These are phyloP conservation scores for Candolleomyces eurysporus DNA, from an alignment of 768 basidiomycete species.

Conservation along the genomic window DNA sequence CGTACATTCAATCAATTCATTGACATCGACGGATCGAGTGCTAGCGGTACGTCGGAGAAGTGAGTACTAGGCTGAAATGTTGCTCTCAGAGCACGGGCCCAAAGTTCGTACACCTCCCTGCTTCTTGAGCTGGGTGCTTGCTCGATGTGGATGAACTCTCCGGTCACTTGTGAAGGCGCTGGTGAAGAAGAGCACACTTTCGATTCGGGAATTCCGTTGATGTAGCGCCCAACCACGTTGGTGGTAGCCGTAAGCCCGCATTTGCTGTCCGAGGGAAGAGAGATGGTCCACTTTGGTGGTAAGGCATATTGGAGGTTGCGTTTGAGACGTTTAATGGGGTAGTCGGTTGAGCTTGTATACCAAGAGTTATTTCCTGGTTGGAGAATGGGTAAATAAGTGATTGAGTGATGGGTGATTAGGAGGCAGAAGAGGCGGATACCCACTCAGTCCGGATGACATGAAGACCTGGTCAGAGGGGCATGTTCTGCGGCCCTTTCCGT, in stretches of 20 bases:
- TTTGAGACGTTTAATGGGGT: slow-evolving; percentile 37
- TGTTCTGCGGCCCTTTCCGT: slow-evolving; percentile 39
- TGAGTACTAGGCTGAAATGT: slow-evolving; percentile 23
- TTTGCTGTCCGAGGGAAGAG: slow-evolving; percentile 38
- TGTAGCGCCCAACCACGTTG: slow-evolving; percentile 43
- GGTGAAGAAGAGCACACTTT: slow-evolving; percentile 25
- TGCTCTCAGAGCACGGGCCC: slow-evolving; percentile 31
- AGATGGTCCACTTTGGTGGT: slow-evolving; percentile 31
- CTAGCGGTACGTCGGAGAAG: too few relatives aligned
- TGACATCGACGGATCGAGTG: too few relatives aligned
- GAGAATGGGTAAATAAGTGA: slow-evolving; percentile 7
- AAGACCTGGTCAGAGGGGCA: slow-evolving; percentile 41
- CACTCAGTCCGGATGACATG: slow-evolving; percentile 46
- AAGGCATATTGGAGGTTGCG: slow-evolving; percentile 27
- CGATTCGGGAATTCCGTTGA: slow-evolving; percentile 33
- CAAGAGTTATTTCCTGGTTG: slow-evolving; percentile 24
- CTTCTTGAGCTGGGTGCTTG: slow-evolving; percentile 28
- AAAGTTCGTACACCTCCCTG: slow-evolving; percentile 24
- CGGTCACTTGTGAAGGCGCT: slow-evolving; percentile 25
- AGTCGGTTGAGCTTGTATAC: slow-evolving; percentile 33
- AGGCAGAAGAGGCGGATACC: slow-evolving; percentile 3
- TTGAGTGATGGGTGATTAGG: neutral
- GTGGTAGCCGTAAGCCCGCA: slow-evolving; percentile 43
- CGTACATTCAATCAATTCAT: too few relatives aligned
- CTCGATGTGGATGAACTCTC: slow-evolving; percentile 44